A percentile compares a stretch with the other conserved stretches of the same genome.
These are phyloP conservation scores for Candida pini DNA, from an alignment of 805 yeast species.

Conservation along the genomic window DNA sequence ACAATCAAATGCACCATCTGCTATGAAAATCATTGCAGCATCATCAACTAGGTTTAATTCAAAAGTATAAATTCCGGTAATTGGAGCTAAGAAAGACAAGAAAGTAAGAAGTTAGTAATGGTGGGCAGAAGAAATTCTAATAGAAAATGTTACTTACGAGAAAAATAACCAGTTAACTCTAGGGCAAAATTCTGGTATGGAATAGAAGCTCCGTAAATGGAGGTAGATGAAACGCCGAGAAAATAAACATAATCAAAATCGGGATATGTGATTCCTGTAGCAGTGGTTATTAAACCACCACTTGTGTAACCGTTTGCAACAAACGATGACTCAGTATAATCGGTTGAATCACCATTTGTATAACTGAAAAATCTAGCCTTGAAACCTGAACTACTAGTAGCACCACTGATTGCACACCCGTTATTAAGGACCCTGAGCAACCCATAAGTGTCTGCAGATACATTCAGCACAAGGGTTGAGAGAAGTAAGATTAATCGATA, in stretches of 20 bases:
- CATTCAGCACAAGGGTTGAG: neutral
- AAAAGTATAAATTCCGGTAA: slow-evolving; percentile 5
- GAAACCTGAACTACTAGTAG: neutral
- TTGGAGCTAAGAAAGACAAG: too few species aligned
- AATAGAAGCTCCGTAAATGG: too few species aligned
- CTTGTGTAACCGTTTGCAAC: neutral
- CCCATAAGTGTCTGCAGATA: neutral
- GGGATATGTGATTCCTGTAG: neutral
- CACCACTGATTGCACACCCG: neutral
- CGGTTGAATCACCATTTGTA: neutral
- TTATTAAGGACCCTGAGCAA: neutral
- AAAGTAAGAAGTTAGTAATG: too few species aligned
- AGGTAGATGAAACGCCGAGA: too few species aligned
- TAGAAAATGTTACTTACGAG: neutral
- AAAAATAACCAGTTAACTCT: neutral
- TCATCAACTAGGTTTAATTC: slow-evolving; percentile 3
- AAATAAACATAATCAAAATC: too few species aligned
- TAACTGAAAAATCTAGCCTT: neutral
- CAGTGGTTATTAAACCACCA: neutral
- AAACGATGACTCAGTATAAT: neutral
- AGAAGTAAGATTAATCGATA: too few species aligned
- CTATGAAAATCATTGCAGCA: slow-evolving; percentile 6
- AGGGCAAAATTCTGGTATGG: neutral
- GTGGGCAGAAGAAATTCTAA: too few species aligned
- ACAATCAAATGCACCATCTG: slow-evolving; percentile 7